Percentiles rank a stretch among this genome's conserved stretches.
Conservation (phyloP, 805 yeast species). For the Metschnikowia noctiluminum region DNA sequence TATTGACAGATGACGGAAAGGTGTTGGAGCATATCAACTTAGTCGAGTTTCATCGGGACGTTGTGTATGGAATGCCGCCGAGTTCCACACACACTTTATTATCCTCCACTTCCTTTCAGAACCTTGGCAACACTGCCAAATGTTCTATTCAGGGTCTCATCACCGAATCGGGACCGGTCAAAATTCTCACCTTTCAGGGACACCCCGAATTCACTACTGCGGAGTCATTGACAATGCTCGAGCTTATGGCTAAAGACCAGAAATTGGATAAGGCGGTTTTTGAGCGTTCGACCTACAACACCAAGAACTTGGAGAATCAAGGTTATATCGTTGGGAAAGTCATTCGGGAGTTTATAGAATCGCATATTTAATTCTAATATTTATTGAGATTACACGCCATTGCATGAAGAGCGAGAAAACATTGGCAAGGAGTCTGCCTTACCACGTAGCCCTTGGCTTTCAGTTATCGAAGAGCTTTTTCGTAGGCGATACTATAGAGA, state of each 20-base stretch:
- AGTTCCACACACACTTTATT: slow-evolving; percentile 22
- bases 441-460: neutral
- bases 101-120: slow-evolving; percentile 25
- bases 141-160: slow-evolving; percentile 69
- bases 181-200: slow-evolving; percentile 74
- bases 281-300: slow-evolving; percentile 27
- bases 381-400: too few relatives aligned
- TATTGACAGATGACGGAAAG: slow-evolving; percentile 51
- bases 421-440: neutral
- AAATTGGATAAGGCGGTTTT: slow-evolving; percentile 24
- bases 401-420: neutral
- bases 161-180: slow-evolving; percentile 39
- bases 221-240: slow-evolving; percentile 25
- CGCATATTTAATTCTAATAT: slow-evolving; percentile 6
- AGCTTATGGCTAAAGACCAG: slow-evolving; percentile 16
- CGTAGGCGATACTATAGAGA: slow-evolving; percentile 35
- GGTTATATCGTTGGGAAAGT: slow-evolving; percentile 37
- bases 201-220: slow-evolving; percentile 75
- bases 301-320: slow-evolving; percentile 35
- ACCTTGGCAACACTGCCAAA: slow-evolving; percentile 50
- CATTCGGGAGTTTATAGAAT: slow-evolving; percentile 31
- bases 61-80: slow-evolving; percentile 38
- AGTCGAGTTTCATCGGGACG: slow-evolving; percentile 37
- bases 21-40: slow-evolving; percentile 41
- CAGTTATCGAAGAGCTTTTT: slow-evolving; percentile 19